Percentiles rank a stretch among this genome's conserved stretches.
These are phyloP conservation scores for Skeletonema costatum DNA, from an alignment of 108 stramenopile species.

Conservation along the genomic window DNA sequence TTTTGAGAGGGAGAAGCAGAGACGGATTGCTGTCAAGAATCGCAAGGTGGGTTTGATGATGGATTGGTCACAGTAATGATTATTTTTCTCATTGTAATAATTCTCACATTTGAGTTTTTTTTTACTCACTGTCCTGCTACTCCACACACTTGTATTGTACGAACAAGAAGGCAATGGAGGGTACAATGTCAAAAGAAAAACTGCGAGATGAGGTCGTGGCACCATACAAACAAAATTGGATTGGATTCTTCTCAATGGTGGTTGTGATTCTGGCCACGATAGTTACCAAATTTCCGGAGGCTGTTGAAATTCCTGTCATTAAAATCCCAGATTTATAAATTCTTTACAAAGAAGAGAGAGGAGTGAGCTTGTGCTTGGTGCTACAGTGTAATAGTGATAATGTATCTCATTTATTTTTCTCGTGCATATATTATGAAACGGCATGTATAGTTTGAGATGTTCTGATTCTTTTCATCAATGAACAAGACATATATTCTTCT, in stretches of 20 bases:
- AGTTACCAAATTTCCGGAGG: slow-evolving; percentile 75
- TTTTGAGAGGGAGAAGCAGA: slow-evolving; percentile 47
- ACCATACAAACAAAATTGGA: slow-evolving; percentile 91
- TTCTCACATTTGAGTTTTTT: neutral
- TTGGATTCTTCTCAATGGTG: slow-evolving; percentile 73
- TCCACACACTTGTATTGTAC: neutral
- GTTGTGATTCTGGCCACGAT: slow-evolving; percentile 71
- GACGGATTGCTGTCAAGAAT: slow-evolving; percentile 54
- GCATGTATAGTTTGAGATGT: neutral
- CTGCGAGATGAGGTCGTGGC: slow-evolving; percentile 69
- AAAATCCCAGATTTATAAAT: slow-evolving; percentile 74
- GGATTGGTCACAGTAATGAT: neutral
- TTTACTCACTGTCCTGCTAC: neutral
- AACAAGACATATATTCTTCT: neutral
- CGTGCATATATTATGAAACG: slow-evolving; percentile 1
- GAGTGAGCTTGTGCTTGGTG: neutral
- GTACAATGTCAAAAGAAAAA: slow-evolving; percentile 73
- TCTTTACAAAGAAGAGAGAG: neutral
- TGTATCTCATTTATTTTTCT: slow-evolving; percentile 1
- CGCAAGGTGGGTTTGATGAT: slow-evolving; percentile 46
- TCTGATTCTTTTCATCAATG: neutral
- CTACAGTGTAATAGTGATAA: neutral
- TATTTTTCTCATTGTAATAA: neutral
- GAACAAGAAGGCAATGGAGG: slow-evolving; percentile 44
- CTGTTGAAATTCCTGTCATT: slow-evolving; percentile 69